phyloP scores from a whole-genome alignment of 2,329 filamentous ascomycete genomes.

The Paecilomyces variotii region DNA sequence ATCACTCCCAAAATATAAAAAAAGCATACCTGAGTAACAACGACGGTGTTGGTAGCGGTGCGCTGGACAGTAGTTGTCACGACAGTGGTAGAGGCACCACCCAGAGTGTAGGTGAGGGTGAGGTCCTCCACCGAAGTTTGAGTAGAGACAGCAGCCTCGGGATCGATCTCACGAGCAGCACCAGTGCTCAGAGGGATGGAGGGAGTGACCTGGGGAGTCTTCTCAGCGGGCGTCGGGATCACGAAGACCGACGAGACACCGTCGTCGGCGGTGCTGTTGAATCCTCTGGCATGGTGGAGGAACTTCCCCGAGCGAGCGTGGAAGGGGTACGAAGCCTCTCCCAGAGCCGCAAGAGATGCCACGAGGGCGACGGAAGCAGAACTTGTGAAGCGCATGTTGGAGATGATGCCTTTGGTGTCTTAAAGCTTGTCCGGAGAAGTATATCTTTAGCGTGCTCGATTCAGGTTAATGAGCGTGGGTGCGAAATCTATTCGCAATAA shows the following conservation, averaged over 20 bases:
- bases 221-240: conserved; percentile 2
- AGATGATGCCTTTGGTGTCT: conserved; percentile 15
- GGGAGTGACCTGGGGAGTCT: conserved; percentile 5
- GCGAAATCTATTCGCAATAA: conserved; percentile 32
- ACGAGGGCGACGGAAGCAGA: conserved; percentile 28
- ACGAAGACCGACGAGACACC: conserved; percentile 8
- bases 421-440: conserved; percentile 3
- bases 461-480: conserved; percentile 9
- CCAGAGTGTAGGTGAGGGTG: conserved; percentile 34
- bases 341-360: conserved; percentile 26
- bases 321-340: conserved; percentile 24
- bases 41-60: conserved; percentile 21
- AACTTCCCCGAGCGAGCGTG: neutral
- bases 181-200: conserved; percentile 15
- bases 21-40: conserved; percentile 19
- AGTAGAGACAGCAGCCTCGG: conserved; percentile 3
- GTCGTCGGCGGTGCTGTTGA: conserved; percentile 15
- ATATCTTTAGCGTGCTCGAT: conserved; percentile 1
- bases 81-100: conserved; percentile 26
- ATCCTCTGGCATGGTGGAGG: conserved; percentile 12
- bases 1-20: neutral
- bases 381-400: conserved; percentile 29
- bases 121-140: conserved; percentile 14
- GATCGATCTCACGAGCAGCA: conserved; percentile 7
- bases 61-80: conserved; percentile 31